Conservation (phyloP, 208 protist species). For the Trypanosomatidae sp. region DNA sequence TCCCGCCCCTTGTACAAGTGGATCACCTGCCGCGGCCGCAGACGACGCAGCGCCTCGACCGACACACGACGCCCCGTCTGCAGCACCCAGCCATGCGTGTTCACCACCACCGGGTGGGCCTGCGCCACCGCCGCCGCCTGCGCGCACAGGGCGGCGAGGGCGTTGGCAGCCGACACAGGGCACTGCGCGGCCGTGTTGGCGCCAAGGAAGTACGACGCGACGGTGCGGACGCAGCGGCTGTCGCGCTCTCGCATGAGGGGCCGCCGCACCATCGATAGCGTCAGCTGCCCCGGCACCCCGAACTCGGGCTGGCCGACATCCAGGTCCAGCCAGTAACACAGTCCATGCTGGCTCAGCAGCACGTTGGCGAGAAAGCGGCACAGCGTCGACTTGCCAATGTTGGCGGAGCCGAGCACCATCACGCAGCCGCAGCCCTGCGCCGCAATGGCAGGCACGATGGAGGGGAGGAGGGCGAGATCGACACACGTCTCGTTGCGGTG, state of each 20-base stretch:
- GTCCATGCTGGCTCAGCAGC: slow-evolving; percentile 70
- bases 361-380: slow-evolving; percentile 74
- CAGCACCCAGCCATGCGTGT: slow-evolving; percentile 92
- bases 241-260: slow-evolving; percentile 61
- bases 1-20: slow-evolving; percentile 55
- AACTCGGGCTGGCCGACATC: slow-evolving; percentile 92
- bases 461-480: slow-evolving; percentile 55
- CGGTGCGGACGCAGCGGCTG: slow-evolving; percentile 32
- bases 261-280: slow-evolving; percentile 48
- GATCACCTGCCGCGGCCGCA: slow-evolving; percentile 71
- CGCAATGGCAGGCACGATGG: slow-evolving; percentile 52
- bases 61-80: slow-evolving; percentile 76
- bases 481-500: slow-evolving; percentile 30
- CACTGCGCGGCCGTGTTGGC: slow-evolving; percentile 36
- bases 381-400: slow-evolving; percentile 89
- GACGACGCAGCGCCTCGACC: slow-evolving; percentile 70
- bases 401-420: slow-evolving; percentile 68
- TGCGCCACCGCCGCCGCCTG: slow-evolving; percentile 30
- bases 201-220: slow-evolving; percentile 56
- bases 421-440: slow-evolving; percentile 37
- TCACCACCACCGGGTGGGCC: slow-evolving; percentile 77
- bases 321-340: slow-evolving; percentile 83
- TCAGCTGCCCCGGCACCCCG: slow-evolving; percentile 67
- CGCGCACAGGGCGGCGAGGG: slow-evolving; percentile 46
- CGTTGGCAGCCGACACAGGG: slow-evolving; percentile 45